Evolutionary conservation across 768 basidiomycete genomes (phyloP).

Genomic region (Neoboletus subvelutipes): DNA sequence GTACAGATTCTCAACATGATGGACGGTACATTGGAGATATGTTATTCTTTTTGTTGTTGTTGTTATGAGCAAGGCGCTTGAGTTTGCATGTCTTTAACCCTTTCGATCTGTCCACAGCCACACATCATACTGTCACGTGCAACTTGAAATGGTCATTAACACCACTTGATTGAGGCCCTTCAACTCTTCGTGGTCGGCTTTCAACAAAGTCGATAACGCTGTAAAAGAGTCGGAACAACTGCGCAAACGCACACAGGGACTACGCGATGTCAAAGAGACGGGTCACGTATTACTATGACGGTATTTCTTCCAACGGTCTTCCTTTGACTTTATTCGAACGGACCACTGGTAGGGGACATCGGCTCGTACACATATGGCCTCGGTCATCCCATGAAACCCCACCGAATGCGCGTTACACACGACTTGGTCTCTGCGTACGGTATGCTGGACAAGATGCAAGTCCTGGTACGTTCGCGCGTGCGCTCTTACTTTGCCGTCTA

Average conservation of each 20-base stretch:
- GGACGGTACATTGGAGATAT: constrained; percentile 7
- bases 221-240: not conserved
- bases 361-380: constrained; percentile 80
- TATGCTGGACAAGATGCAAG: constrained; percentile 92
- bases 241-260: not conserved
- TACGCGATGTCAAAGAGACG: constrained; percentile 62
- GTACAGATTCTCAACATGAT: not conserved
- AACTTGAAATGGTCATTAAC: too few relatives aligned
- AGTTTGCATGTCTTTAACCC: not conserved
- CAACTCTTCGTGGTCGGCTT: not conserved
- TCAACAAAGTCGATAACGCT: not conserved
- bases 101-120: constrained; percentile 1
- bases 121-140: constrained; percentile 17
- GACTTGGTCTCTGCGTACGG: constrained; percentile 88
- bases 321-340: not conserved
- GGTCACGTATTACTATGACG: constrained; percentile 80
- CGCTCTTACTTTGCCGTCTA: not conserved
- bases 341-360: constrained; percentile 54
- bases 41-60: constrained; percentile 8
- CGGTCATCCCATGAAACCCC: constrained; percentile 95
- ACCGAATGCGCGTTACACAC: constrained; percentile 91
- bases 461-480: constrained; percentile 53
- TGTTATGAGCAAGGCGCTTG: not conserved
- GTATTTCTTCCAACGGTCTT: constrained; percentile 38
- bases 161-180: too few relatives aligned